Evolutionary conservation across 805 yeast genomes (phyloP).

Genomic region (Trichomonascus vanleenenianus): DNA sequence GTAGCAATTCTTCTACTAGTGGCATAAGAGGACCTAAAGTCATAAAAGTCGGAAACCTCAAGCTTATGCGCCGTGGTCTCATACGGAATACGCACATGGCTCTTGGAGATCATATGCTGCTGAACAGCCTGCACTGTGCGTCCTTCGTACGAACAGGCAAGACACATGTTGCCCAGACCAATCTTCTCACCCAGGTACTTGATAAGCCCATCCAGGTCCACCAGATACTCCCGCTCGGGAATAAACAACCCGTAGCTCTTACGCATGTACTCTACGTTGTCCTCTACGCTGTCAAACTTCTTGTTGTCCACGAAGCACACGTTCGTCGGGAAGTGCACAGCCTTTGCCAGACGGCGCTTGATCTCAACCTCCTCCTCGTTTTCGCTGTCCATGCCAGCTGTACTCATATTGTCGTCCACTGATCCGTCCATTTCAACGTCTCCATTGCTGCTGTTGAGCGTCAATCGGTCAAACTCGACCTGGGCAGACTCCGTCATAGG

Average conservation of each 20-base stretch:
- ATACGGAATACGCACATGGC: conserved; percentile 85
- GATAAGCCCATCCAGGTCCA: conserved; percentile 65
- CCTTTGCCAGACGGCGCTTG: conserved; percentile 12
- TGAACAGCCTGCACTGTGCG: conserved; percentile 75
- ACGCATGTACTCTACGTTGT: conserved; percentile 69
- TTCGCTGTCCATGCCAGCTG: conserved; percentile 5
- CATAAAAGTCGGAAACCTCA: conserved; percentile 74
- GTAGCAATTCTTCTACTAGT: conserved; percentile 2
- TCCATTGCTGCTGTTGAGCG: too few species aligned
- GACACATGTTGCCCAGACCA: conserved; percentile 75
- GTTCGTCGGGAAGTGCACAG: conserved; percentile 26
- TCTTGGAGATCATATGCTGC: conserved; percentile 78
- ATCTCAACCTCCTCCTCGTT: conserved; percentile 22
- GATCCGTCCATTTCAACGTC: conserved; percentile 4
- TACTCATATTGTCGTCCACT: not conserved
- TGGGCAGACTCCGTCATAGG: conserved; percentile 9
- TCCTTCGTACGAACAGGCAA: conserved; percentile 82
- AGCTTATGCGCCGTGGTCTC: conserved; percentile 72
- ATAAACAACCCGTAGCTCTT: conserved; percentile 74
- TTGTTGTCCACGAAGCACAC: conserved; percentile 37
- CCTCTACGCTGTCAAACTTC: conserved; percentile 45
- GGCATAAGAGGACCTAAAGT: conserved; percentile 58
- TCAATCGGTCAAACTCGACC: too few species aligned
- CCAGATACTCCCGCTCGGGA: conserved; percentile 70
- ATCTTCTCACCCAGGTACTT: conserved; percentile 70